Percentiles rank a stretch among this genome's conserved stretches.
Conservation (phyloP, 2,329 filamentous ascomycete genomes). For the Pseudopithomyces maydicus region DNA sequence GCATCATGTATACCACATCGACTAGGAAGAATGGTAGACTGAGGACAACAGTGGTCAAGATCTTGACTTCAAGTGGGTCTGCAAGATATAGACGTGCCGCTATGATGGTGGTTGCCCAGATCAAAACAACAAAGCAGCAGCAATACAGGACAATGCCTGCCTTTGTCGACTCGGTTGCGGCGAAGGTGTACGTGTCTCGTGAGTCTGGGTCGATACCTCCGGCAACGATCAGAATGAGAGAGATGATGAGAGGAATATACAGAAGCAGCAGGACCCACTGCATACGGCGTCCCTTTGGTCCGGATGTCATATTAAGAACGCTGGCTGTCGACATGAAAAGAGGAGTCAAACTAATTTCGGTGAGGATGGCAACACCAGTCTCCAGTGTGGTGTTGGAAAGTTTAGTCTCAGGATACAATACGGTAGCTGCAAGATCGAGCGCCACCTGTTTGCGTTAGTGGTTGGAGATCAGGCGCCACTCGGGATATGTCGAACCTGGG, state of each 20-base stretch:
- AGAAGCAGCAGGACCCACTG: slow-evolving; percentile 43
- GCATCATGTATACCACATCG: slow-evolving; percentile 46
- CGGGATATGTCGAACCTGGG: slow-evolving; percentile 16
- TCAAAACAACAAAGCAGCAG: slow-evolving; percentile 37
- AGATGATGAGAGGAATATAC: slow-evolving; percentile 39
- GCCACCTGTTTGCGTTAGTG: slow-evolving; percentile 24
- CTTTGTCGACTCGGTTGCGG: slow-evolving; percentile 41
- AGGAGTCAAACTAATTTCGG: slow-evolving; percentile 41
- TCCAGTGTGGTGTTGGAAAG: slow-evolving; percentile 35
- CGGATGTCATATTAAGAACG: slow-evolving; percentile 38
- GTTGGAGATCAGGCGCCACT: not conserved
- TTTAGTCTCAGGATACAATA: slow-evolving; percentile 25
- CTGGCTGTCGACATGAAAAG: slow-evolving; percentile 43
- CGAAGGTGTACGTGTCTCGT: slow-evolving; percentile 35
- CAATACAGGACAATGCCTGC: slow-evolving; percentile 42
- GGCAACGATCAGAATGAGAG: slow-evolving; percentile 42
- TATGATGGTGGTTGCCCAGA: slow-evolving; percentile 44
- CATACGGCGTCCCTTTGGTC: slow-evolving; percentile 43
- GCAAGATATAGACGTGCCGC: slow-evolving; percentile 41
- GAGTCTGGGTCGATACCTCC: slow-evolving; percentile 43
- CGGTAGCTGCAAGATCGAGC: slow-evolving; percentile 42
- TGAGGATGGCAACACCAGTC: slow-evolving; percentile 43
- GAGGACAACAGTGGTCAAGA: slow-evolving; percentile 41
- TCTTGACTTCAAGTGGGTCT: slow-evolving; percentile 37
- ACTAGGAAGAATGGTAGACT: slow-evolving; percentile 44